Percentiles rank a stretch among this genome's conserved stretches.
Evolutionary conservation across 1,284 basidiomycete species (phyloP).

Genomic region (Phellinidium pouzarii): DNA sequence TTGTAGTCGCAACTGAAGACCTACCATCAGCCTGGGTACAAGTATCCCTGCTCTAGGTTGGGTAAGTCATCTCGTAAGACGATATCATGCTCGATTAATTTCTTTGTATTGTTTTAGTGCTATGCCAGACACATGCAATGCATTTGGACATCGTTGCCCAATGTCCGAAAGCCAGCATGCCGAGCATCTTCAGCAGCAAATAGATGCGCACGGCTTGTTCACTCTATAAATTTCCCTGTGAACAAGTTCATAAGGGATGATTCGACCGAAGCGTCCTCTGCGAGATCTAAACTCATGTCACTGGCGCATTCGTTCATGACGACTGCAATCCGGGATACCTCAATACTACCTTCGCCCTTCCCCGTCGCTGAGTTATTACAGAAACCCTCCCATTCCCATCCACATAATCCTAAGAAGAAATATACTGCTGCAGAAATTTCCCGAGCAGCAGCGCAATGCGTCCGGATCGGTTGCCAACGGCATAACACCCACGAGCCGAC

Average conservation of each 20-base stretch:
- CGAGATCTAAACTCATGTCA: conserved; percentile 1
- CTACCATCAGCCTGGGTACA: conserved; percentile 1
- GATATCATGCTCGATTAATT: not conserved
- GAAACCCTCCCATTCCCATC: not conserved
- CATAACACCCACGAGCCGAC: conserved; percentile 12
- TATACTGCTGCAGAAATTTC: conserved; percentile 17
- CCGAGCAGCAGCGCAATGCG: conserved; percentile 17
- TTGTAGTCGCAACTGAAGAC: no score
- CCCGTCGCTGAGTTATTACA: not conserved
- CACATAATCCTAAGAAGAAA: not conserved
- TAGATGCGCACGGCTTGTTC: not conserved
- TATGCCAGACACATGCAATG: conserved; percentile 21
- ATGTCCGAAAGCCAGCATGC: conserved; percentile 9
- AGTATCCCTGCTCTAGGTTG: conserved; percentile 9
- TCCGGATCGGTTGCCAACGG: conserved; percentile 18
- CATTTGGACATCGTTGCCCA: conserved; percentile 17
- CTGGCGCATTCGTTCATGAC: conserved; percentile 10
- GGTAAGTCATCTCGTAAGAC: not conserved
- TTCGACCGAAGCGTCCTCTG: not conserved
- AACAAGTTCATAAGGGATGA: not conserved
- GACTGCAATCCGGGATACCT: conserved; percentile 14
- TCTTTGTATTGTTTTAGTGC: conserved; percentile 10
- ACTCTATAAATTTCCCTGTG: not conserved
- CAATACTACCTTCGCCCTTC: conserved; percentile 6
- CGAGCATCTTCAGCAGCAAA: not conserved